Evolutionary conservation across 108 stramenopile species (phyloP).

Genomic region (Stephanodiscus minutulus): DNA sequence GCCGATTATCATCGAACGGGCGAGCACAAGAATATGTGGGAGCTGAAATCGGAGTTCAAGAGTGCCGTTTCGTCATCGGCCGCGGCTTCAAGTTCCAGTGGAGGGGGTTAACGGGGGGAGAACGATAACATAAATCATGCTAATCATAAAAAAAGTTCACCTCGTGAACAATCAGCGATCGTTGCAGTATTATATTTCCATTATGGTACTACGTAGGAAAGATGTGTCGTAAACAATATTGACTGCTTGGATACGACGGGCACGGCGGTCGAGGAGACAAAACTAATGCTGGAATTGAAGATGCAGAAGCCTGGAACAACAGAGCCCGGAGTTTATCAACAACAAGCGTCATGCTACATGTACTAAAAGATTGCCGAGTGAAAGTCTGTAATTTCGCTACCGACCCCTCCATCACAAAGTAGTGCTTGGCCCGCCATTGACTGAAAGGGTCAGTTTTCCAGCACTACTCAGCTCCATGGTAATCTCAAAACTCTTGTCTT

Average conservation of each 20-base stretch:
- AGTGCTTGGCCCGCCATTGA: constrained; percentile 47
- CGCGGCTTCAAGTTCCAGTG: constrained; percentile 7
- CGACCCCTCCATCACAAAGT: constrained; percentile 25
- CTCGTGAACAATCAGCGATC: not conserved
- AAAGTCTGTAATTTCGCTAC: not conserved
- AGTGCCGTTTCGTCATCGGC: constrained; percentile 19
- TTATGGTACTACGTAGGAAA: too few species aligned
- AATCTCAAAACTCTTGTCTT: constrained; percentile 40
- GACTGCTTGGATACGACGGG: too few species aligned
- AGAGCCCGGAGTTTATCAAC: constrained; percentile 54
- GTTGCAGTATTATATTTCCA: too few species aligned
- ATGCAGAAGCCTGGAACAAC: constrained; percentile 52
- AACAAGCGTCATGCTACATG: not conserved
- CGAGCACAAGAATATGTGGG: constrained; percentile 80
- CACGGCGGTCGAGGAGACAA: constrained; percentile 77
- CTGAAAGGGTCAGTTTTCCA: constrained; percentile 34
- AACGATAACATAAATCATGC: not conserved
- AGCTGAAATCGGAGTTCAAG: constrained; percentile 57
- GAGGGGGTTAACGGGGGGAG: not conserved
- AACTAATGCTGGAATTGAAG: constrained; percentile 54
- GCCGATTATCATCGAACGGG: constrained; percentile 80
- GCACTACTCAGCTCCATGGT: constrained; percentile 42
- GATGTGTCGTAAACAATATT: too few species aligned
- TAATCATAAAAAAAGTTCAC: not conserved
- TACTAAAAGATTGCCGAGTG: not conserved